Conservation (phyloP, 2,329 filamentous ascomycete genomes). For the Neonectria coccinea region DNA sequence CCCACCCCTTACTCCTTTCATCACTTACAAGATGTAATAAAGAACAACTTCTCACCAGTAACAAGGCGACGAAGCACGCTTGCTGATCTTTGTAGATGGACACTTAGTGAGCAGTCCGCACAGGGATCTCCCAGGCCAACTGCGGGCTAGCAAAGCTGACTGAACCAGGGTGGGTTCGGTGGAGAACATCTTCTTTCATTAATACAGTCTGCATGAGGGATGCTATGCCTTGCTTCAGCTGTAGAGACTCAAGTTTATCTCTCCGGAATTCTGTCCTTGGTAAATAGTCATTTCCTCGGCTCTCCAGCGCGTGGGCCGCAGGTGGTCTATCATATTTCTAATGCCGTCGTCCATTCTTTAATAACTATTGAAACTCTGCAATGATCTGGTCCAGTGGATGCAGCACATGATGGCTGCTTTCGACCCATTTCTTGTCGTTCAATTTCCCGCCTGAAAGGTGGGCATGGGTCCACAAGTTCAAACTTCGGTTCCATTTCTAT, state of each 20-base stretch:
- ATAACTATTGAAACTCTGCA: not conserved
- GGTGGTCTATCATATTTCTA: not conserved
- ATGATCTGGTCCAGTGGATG: too few relatives aligned
- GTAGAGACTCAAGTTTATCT: not conserved
- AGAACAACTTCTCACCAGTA: too few relatives aligned
- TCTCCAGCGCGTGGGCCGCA: not conserved
- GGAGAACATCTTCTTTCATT: not conserved
- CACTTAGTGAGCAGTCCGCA: not conserved
- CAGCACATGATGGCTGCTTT: not conserved
- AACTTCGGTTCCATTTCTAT: too few relatives aligned
- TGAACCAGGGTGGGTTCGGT: not conserved
- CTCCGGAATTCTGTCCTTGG: not conserved
- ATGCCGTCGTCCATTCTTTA: not conserved
- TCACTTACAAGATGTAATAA: not conserved
- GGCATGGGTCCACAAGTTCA: too few relatives aligned
- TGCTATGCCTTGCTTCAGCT: too few relatives aligned
- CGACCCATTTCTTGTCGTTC: not conserved
- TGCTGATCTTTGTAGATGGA: not conserved
- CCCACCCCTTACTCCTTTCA: not conserved
- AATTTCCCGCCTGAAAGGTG: too few relatives aligned
- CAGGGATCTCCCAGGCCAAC: not conserved
- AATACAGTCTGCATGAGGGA: not conserved
- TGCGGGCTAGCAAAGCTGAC: not conserved
- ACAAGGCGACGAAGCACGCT: too few relatives aligned
- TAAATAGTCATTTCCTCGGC: too few relatives aligned